phyloP scores from a whole-genome alignment of 2,329 filamentous ascomycete species.

The Penicillium paneum region DNA sequence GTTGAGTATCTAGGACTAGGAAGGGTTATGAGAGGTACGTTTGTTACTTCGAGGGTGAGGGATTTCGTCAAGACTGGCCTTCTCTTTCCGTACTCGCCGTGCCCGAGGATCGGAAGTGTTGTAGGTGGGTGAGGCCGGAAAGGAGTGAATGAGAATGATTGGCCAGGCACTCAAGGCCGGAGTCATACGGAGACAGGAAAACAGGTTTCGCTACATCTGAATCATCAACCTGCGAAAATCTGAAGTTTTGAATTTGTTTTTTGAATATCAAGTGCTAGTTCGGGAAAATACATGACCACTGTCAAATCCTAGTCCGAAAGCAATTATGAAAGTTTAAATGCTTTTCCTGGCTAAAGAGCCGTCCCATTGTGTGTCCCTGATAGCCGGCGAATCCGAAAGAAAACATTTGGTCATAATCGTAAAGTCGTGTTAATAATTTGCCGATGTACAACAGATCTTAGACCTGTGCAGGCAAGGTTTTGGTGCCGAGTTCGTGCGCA shows the following conservation, averaged over 20 bases:
- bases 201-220: background rate
- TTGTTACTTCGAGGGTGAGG: background rate
- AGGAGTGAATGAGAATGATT: background rate
- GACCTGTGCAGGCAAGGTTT: conserved; percentile 15
- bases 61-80: background rate
- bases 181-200: background rate
- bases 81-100: too few relatives aligned
- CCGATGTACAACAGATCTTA: background rate
- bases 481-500: conserved; percentile 30
- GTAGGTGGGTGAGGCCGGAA: background rate
- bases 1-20: background rate
- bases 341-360: conserved; percentile 15
- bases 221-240: background rate
- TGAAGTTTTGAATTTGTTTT: conserved; percentile 6
- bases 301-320: conserved; percentile 2
- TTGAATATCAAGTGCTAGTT: conserved; percentile 9
- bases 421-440: conserved; percentile 17
- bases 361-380: conserved; percentile 2
- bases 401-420: conserved; percentile 20
- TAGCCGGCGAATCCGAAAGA: conserved; percentile 8
- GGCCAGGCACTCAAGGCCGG: background rate
- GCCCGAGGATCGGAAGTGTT: background rate
- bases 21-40: background rate
- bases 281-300: conserved; percentile 5
- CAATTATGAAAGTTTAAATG: background rate